Evolutionary conservation across 805 yeast species (phyloP).

Genomic region (Yarrowia sp.): DNA sequence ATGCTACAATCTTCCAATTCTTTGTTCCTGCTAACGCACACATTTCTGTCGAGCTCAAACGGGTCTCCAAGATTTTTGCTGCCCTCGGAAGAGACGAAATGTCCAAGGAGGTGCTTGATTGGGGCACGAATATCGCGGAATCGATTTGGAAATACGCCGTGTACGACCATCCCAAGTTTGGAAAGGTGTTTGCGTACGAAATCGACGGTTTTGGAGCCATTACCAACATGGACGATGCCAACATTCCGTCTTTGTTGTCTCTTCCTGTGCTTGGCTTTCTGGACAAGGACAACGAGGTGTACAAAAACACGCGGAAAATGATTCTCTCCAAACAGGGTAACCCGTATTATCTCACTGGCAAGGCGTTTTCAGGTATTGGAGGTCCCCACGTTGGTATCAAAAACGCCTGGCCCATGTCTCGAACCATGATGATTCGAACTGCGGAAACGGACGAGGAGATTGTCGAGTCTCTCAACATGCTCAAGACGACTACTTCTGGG

Average conservation of each 20-base stretch:
- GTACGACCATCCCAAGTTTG: conserved; percentile 63
- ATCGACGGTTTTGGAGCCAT: conserved; percentile 81
- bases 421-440: conserved; percentile 72
- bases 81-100: conserved; percentile 30
- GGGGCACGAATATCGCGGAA: conserved; percentile 44
- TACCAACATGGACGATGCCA: conserved; percentile 84
- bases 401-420: conserved; percentile 89
- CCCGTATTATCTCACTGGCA: conserved; percentile 70
- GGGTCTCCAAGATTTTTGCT: conserved; percentile 34
- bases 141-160: conserved; percentile 66
- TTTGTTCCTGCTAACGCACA: conserved; percentile 86
- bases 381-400: conserved; percentile 85
- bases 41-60: conserved; percentile 58
- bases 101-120: conserved; percentile 32
- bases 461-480: conserved; percentile 43
- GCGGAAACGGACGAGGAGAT: conserved; percentile 71
- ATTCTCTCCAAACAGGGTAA: conserved; percentile 64
- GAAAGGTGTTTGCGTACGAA: conserved; percentile 81
- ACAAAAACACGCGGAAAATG: conserved; percentile 78
- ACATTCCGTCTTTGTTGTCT: conserved; percentile 75
- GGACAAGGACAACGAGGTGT: conserved; percentile 50
- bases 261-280: conserved; percentile 76
- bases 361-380: conserved; percentile 70
- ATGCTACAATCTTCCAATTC: conserved; percentile 73
- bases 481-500: conserved; percentile 63